Conservation (phyloP, 352 stramenopile genomes). For the Plasmopara halstedii region DNA sequence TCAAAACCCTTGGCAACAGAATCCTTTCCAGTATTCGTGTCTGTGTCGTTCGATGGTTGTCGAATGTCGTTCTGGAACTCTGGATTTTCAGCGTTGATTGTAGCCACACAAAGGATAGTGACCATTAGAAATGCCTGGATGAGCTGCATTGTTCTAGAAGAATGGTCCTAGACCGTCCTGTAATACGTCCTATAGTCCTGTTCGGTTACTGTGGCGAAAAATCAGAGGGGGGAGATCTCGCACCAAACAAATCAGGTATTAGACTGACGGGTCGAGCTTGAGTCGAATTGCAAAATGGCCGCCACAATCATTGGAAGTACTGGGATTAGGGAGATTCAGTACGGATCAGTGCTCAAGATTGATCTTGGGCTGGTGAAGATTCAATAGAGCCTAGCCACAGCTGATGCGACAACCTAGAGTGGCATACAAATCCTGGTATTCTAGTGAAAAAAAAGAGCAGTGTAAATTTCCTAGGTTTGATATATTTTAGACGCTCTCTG, state of each 20-base stretch:
- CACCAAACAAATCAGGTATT: neutral
- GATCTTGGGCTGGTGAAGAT: conserved; percentile 15
- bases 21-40: neutral
- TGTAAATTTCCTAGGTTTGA: neutral
- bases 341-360: conserved; percentile 20
- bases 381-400: conserved; percentile 13
- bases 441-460: neutral
- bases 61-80: neutral
- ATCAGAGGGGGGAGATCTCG: neutral
- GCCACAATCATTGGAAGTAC: conserved; percentile 1
- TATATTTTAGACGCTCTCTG: neutral
- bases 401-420: neutral
- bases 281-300: conserved; percentile 22
- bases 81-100: conserved; percentile 9
- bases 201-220: neutral
- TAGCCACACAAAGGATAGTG: conserved; percentile 13
- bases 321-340: conserved; percentile 18
- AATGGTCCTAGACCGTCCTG: no score
- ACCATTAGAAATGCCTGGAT: conserved; percentile 21
- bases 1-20: conserved; percentile 17
- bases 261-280: conserved; percentile 1
- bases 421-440: neutral
- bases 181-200: neutral
- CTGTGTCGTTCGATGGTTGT: neutral
- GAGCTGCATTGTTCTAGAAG: conserved; percentile 17